A percentile compares a stretch with the other conserved stretches of the same genome.
These are phyloP conservation scores for Scolecobasidium constrictum DNA, from an alignment of 2,329 filamentous ascomycete species.

Conservation along the genomic window DNA sequence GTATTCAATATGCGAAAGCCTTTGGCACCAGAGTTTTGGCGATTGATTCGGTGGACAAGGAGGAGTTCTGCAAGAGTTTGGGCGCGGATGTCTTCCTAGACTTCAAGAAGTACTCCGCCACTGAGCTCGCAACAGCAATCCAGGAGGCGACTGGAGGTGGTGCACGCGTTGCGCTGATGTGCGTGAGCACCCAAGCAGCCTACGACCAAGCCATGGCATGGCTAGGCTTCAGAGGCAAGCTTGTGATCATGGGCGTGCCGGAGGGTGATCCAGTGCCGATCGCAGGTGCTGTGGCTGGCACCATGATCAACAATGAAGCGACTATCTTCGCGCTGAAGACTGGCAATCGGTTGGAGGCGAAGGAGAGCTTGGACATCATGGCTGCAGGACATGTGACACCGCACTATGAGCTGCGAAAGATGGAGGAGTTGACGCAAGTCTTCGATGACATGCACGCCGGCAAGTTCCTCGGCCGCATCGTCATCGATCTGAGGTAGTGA, in stretches of 20 bases:
- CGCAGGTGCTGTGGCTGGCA: conserved; percentile 26
- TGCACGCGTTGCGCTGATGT: conserved; percentile 14
- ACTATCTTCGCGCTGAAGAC: conserved; percentile 35
- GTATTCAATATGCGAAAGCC: conserved; percentile 39
- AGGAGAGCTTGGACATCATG: conserved; percentile 37
- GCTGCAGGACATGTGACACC: conserved; percentile 34
- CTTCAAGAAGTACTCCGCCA: conserved; percentile 33
- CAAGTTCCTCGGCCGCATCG: conserved; percentile 34
- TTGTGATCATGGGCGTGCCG: not conserved
- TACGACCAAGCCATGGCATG: not conserved
- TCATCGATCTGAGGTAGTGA: conserved; percentile 28
- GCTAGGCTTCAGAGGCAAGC: not conserved
- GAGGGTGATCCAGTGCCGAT: conserved; percentile 32
- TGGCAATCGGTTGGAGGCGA: conserved; percentile 35
- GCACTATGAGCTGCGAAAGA: conserved; percentile 33
- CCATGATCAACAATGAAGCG: conserved; percentile 30
- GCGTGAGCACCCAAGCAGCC: not conserved
- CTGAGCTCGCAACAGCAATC: conserved; percentile 35
- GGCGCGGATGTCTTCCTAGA: conserved; percentile 46
- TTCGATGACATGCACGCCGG: conserved; percentile 37
- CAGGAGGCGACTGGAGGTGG: conserved; percentile 35
- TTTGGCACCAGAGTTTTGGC: conserved; percentile 41
- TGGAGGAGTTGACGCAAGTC: conserved; percentile 33
- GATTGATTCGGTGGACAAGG: conserved; percentile 44
- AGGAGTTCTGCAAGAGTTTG: conserved; percentile 32